Evolutionary conservation across 495 filamentous ascomycete species (phyloP).

Genomic region (Haplographium delicatum): DNA sequence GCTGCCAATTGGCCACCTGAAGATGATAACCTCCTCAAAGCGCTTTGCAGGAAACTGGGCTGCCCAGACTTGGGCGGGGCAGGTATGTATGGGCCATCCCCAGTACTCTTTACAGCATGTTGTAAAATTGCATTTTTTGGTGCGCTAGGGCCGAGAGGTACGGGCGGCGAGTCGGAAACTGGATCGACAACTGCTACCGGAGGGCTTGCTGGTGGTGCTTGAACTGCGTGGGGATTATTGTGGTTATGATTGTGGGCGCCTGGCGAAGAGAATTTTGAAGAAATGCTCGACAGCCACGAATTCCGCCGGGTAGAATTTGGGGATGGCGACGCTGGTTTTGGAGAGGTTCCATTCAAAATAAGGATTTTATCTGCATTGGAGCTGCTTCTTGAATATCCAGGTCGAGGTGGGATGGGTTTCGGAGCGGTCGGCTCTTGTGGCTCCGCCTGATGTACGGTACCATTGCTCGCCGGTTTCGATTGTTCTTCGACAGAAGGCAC

Average conservation of each 20-base stretch:
- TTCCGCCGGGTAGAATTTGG: conserved; percentile 51
- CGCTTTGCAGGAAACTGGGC: conserved; percentile 72
- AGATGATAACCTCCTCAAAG: conserved; percentile 75
- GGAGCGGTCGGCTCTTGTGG: conserved; percentile 25
- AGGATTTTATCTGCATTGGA: conserved; percentile 35
- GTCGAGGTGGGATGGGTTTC: conserved; percentile 28
- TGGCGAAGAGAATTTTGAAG: conserved; percentile 79
- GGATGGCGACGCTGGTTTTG: conserved; percentile 30
- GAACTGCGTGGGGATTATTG: too few relatives aligned
- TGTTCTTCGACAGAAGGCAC: conserved; percentile 1
- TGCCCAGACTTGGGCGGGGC: conserved; percentile 58
- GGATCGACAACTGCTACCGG: conserved; percentile 27
- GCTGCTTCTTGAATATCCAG: conserved; percentile 25
- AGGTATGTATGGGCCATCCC: conserved; percentile 58
- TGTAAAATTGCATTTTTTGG: conserved; percentile 48
- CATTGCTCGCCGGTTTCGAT: conserved; percentile 17
- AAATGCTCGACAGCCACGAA: conserved; percentile 90
- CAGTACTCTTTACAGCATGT: conserved; percentile 37
- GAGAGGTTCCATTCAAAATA: conserved; percentile 25
- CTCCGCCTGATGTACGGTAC: conserved; percentile 6
- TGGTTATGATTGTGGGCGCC: too few relatives aligned
- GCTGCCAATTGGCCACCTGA: conserved; percentile 48
- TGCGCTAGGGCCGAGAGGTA: conserved; percentile 46
- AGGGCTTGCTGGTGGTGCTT: conserved; percentile 40
- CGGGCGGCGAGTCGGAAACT: conserved; percentile 31